Percentiles rank a stretch among this genome's conserved stretches.
phyloP scores from a whole-genome alignment of 305 asterid genomes.

The Ajuga reptans region DNA sequence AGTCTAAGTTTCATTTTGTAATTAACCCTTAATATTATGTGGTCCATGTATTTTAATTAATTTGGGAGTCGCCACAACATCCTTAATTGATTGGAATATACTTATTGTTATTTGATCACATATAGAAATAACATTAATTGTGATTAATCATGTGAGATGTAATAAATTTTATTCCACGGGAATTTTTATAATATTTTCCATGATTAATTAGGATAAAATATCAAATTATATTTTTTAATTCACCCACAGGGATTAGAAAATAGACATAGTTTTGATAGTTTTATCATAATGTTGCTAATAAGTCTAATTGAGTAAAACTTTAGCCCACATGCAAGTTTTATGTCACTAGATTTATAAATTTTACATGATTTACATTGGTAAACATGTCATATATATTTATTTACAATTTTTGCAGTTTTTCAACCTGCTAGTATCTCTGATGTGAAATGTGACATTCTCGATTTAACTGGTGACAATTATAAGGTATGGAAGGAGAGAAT shows the following conservation, averaged over 20 bases:
- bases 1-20: no score
- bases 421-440: neutral
- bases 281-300: neutral
- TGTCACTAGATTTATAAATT: neutral
- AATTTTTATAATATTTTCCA: no score
- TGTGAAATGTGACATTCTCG: neutral
- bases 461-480: neutral
- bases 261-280: neutral
- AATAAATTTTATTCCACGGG: no score
- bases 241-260: neutral
- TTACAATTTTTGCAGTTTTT: neutral
- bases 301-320: neutral
- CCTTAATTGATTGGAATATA: no score
- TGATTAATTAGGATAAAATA: no score
- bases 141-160: no score
- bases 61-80: no score
- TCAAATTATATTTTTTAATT: no score
- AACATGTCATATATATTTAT: neutral
- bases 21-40: no score
- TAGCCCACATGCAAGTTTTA: neutral
- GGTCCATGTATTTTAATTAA: no score
- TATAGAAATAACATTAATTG: no score
- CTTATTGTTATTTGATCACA: no score
- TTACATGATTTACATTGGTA: neutral
- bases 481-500: neutral